These are phyloP conservation scores for Pleoardoris graminearum DNA, from an alignment of 2,329 filamentous ascomycete genomes.

Conservation along the genomic window DNA sequence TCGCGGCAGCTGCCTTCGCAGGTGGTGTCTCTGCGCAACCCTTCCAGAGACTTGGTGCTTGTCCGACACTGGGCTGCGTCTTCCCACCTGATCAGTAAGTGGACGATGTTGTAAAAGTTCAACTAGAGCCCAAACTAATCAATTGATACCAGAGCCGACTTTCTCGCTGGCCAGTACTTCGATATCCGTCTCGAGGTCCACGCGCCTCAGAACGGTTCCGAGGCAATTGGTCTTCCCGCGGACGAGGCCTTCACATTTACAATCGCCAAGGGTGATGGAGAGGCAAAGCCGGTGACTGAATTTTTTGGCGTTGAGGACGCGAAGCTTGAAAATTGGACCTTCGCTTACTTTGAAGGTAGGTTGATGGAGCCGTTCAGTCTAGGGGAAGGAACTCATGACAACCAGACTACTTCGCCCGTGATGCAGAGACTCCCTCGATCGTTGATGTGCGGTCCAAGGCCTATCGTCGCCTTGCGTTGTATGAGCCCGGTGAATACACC, in stretches of 20 bases:
- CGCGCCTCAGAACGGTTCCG: slow-evolving; percentile 78
- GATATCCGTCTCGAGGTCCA: slow-evolving; percentile 84
- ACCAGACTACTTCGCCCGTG: slow-evolving; percentile 72
- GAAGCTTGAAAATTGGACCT: slow-evolving; percentile 77
- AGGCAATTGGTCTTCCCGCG: slow-evolving; percentile 70
- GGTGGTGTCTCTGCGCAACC: slow-evolving; percentile 51
- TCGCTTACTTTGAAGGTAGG: slow-evolving; percentile 76
- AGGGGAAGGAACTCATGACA: slow-evolving; percentile 8
- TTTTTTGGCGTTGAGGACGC: slow-evolving; percentile 75
- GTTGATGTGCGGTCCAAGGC: slow-evolving; percentile 82
- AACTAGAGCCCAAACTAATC: slow-evolving; percentile 7
- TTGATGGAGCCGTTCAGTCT: not conserved
- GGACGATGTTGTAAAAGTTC: slow-evolving; percentile 6
- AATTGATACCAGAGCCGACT: slow-evolving; percentile 63
- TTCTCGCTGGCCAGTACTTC: slow-evolving; percentile 81
- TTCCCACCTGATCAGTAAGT: slow-evolving; percentile 62
- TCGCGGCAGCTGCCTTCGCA: slow-evolving; percentile 33
- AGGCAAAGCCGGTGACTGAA: slow-evolving; percentile 61
- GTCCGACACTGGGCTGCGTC: slow-evolving; percentile 59
- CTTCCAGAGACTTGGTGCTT: slow-evolving; percentile 60
- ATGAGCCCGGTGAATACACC: slow-evolving; percentile 78
- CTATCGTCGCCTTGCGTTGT: slow-evolving; percentile 74
- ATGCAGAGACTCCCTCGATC: slow-evolving; percentile 67
- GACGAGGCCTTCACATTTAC: slow-evolving; percentile 77
- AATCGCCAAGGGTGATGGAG: slow-evolving; percentile 65